Evolutionary conservation across 345 rosid species (phyloP).

Genomic region (Passiflora organensis): DNA sequence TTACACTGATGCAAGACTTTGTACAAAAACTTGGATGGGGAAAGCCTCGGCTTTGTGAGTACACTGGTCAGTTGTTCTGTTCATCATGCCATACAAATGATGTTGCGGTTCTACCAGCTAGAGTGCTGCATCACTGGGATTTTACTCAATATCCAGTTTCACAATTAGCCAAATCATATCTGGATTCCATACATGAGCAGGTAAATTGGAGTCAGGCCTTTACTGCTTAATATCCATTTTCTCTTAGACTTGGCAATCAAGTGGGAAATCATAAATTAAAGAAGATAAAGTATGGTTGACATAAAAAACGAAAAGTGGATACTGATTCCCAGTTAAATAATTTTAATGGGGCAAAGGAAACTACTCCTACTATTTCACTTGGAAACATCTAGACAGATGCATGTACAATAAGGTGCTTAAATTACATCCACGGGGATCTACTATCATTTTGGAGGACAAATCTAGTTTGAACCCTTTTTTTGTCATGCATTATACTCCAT

Average conservation of each 20-base stretch:
- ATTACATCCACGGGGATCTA: no score
- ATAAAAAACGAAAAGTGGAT: neutral
- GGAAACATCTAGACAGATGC: no score
- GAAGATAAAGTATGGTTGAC: neutral
- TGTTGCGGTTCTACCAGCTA: conserved; percentile 78
- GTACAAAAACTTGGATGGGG: conserved; percentile 86
- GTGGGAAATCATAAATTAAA: neutral
- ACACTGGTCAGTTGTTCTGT: conserved; percentile 86
- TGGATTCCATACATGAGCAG: conserved; percentile 89
- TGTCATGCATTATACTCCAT: neutral
- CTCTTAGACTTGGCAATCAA: conserved; percentile 3
- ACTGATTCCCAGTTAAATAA: neutral
- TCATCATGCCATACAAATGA: conserved; percentile 87
- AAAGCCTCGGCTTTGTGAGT: conserved; percentile 84
- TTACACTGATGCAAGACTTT: conserved; percentile 63
- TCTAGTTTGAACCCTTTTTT: no score
- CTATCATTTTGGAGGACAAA: no score
- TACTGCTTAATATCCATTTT: neutral
- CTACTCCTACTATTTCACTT: neutral
- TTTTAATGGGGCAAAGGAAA: neutral
- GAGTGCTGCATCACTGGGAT: conserved; percentile 93
- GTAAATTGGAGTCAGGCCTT: conserved; percentile 32
- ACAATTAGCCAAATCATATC: conserved; percentile 84
- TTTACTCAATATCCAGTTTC: conserved; percentile 72
- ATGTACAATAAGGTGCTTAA: no score